A percentile compares a stretch with the other conserved stretches of the same genome.
Conservation (phyloP, 2,329 filamentous ascomycete genomes). For the Trichoderma breve region DNA sequence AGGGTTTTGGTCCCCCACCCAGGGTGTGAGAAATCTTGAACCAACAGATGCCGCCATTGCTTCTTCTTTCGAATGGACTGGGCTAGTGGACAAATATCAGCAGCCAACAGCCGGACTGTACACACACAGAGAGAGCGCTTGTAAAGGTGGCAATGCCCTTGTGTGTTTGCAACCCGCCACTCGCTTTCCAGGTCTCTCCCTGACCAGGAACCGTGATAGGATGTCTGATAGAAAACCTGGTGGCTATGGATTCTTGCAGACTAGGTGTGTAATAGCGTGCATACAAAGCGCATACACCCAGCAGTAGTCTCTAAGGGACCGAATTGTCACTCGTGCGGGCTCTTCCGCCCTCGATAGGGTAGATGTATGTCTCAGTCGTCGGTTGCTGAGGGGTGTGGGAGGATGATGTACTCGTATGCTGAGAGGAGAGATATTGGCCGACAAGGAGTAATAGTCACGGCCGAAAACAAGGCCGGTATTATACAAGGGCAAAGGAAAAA, state of each 20-base stretch:
- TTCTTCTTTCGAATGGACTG: neutral
- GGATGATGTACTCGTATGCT: neutral
- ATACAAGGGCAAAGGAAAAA: neutral
- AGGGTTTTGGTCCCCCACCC: conserved; percentile 19
- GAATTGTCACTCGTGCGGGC: neutral
- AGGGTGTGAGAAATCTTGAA: conserved; percentile 15
- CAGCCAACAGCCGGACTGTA: neutral
- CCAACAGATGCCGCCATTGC: conserved; percentile 11
- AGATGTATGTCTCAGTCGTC: conserved; percentile 19
- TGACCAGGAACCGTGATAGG: neutral
- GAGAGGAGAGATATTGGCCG: neutral
- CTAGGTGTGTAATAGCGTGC: neutral
- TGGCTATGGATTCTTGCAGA: neutral
- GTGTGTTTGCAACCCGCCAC: conserved; percentile 12
- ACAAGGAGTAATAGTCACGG: neutral
- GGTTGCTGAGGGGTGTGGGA: neutral
- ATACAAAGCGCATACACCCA: neutral
- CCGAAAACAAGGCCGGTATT: neutral
- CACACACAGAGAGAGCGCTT: neutral
- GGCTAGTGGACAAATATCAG: neutral
- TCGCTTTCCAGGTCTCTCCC: neutral
- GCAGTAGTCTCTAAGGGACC: neutral
- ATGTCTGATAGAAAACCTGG: neutral
- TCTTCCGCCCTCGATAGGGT: conserved; percentile 16
- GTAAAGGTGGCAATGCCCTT: conserved; percentile 9